These are phyloP conservation scores for Aspergillus phoenicis DNA, from an alignment of 2,329 filamentous ascomycete genomes.

Conservation along the genomic window DNA sequence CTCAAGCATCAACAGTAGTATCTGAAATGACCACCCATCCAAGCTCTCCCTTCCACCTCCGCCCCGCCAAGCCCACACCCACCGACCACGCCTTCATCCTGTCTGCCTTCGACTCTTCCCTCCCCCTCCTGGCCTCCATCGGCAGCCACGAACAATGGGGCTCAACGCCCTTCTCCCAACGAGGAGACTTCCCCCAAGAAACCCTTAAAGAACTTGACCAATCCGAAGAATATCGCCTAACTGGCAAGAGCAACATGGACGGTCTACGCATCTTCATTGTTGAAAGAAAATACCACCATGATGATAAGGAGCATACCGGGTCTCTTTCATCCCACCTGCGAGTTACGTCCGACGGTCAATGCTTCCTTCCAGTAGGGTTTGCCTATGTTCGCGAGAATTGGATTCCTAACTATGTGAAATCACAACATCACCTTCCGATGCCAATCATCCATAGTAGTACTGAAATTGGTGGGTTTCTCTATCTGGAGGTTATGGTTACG, in stretches of 20 bases:
- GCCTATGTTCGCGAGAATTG: not conserved
- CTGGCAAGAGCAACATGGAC: not conserved
- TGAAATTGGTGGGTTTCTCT: not conserved
- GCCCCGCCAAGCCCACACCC: not conserved
- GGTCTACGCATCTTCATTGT: not conserved
- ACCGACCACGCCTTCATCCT: not conserved
- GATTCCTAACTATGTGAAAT: not conserved
- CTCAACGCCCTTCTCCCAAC: not conserved
- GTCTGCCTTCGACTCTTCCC: not conserved
- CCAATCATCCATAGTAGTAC: not conserved
- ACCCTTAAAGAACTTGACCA: not conserved
- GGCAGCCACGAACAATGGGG: not conserved
- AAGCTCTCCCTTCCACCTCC: not conserved
- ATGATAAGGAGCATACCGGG: too few relatives aligned
- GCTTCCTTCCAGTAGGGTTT: not conserved
- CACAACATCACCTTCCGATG: not conserved
- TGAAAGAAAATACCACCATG: not conserved
- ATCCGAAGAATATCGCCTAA: not conserved
- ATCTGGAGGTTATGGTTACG: not conserved
- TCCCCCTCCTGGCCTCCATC: not conserved
- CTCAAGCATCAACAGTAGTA: too few relatives aligned
- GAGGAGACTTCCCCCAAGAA: not conserved
- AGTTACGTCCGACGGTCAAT: not conserved
- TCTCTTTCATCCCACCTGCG: not conserved
- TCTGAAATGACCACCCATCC: not conserved